A percentile compares a stretch with the other conserved stretches of the same genome.
Conservation (phyloP, 2,329 filamentous ascomycete genomes). For the Daldinia sp. region DNA sequence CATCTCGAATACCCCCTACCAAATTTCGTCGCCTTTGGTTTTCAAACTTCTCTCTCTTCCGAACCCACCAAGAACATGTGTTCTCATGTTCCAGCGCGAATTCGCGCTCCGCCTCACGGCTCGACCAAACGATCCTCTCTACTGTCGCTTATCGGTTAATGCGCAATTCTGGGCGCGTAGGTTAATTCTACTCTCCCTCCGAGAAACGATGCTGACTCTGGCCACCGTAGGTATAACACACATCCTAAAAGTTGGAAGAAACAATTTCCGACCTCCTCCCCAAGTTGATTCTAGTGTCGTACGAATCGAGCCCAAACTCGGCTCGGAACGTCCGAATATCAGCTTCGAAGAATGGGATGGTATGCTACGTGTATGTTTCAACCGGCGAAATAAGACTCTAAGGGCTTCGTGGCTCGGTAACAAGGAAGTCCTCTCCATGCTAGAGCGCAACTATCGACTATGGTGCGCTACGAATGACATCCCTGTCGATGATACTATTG, state of each 20-base stretch:
- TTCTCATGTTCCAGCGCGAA: constrained; percentile 97
- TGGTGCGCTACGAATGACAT: constrained; percentile 91
- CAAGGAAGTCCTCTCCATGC: constrained; percentile 79
- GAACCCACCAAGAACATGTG: constrained; percentile 81
- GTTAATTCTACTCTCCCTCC: constrained; percentile 3
- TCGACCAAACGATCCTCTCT: constrained; percentile 85
- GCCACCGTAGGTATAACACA: constrained; percentile 33
- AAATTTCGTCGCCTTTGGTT: constrained; percentile 88
- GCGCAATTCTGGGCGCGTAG: constrained; percentile 87
- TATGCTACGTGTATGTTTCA: constrained; percentile 78
- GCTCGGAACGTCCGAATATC: constrained; percentile 79
- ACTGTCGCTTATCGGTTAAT: constrained; percentile 90
- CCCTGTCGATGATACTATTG: constrained; percentile 72
- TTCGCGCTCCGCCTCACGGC: constrained; percentile 92
- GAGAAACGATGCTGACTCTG: constrained; percentile 52
- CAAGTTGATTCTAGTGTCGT: constrained; percentile 88
- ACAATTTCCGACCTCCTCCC: constrained; percentile 96
- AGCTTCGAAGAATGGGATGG: constrained; percentile 95
- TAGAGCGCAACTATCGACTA: constrained; percentile 88
- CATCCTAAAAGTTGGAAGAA: constrained; percentile 93
- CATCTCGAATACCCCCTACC: constrained; percentile 78
- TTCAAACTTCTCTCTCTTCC: constrained; percentile 87
- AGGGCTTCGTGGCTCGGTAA: constrained; percentile 83
- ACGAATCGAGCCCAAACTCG: constrained; percentile 85
- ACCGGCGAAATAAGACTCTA: constrained; percentile 89